Conservation (phyloP, 1,284 basidiomycete genomes). For the Cutaneotrichosporon cavernicola region DNA sequence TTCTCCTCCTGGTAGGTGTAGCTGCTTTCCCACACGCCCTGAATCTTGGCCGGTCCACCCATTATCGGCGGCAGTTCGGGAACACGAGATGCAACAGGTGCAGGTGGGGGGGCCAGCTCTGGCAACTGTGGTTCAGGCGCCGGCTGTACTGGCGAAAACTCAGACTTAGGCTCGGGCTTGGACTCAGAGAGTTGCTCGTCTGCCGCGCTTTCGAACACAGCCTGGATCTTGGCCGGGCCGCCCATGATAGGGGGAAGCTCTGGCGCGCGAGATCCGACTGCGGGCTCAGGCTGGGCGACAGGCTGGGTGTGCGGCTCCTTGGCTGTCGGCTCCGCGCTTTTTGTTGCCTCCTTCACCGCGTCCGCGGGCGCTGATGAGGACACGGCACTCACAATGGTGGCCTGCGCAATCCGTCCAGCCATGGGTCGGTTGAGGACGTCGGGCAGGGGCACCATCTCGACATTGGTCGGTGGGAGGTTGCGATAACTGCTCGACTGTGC, state of each 20-base stretch:
- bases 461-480: not conserved
- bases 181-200: not conserved
- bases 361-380: not conserved
- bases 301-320: not conserved
- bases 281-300: not conserved
- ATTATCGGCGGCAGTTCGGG: not conserved
- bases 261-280: not conserved
- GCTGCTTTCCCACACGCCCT: not conserved
- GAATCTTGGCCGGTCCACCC: not conserved
- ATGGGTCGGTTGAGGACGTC: not conserved
- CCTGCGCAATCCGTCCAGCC: not conserved
- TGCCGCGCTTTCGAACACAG: not conserved
- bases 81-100: not conserved
- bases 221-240: slow-evolving; percentile 1
- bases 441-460: not conserved
- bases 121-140: not conserved
- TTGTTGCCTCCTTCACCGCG: not conserved
- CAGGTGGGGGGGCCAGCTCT: not conserved
- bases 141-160: not conserved
- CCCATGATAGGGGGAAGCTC: not conserved
- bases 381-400: not conserved
- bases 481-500: not conserved
- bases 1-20: slow-evolving; percentile 1
- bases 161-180: not conserved
- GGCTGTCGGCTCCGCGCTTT: not conserved